phyloP scores from a whole-genome alignment of 2,329 filamentous ascomycete species.

The Verruconis gallopava region DNA sequence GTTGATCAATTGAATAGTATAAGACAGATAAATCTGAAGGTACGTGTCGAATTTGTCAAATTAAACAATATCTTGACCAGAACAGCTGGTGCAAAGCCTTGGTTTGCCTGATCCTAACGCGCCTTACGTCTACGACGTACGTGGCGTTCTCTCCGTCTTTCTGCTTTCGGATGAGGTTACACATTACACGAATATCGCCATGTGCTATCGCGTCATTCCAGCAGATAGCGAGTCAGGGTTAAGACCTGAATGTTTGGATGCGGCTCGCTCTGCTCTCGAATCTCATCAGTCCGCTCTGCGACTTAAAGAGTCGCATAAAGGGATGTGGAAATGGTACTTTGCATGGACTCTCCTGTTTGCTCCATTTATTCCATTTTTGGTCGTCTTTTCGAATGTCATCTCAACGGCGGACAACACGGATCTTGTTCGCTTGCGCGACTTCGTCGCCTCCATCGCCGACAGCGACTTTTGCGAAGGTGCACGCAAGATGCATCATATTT shows the following conservation, averaged over 20 bases:
- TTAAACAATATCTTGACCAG: background rate
- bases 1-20: background rate
- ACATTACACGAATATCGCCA: background rate
- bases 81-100: background rate
- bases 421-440: constrained; percentile 38
- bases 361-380: constrained; percentile 38
- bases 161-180: background rate
- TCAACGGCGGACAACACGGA: constrained; percentile 42
- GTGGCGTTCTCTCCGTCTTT: background rate
- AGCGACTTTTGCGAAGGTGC: constrained; percentile 44
- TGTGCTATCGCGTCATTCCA: background rate
- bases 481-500: constrained; percentile 48
- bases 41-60: background rate
- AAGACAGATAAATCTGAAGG: background rate
- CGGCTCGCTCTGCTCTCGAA: constrained; percentile 17
- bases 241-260: constrained; percentile 8
- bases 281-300: constrained; percentile 17
- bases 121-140: background rate
- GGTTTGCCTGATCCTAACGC: background rate
- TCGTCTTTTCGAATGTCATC: constrained; percentile 35
- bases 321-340: background rate
- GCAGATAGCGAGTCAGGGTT: background rate
- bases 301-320: constrained; percentile 9
- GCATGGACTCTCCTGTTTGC: constrained; percentile 28
- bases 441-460: constrained; percentile 15